phyloP scores from a whole-genome alignment of 345 rosid genomes.

The Moricandia moricandioides region DNA sequence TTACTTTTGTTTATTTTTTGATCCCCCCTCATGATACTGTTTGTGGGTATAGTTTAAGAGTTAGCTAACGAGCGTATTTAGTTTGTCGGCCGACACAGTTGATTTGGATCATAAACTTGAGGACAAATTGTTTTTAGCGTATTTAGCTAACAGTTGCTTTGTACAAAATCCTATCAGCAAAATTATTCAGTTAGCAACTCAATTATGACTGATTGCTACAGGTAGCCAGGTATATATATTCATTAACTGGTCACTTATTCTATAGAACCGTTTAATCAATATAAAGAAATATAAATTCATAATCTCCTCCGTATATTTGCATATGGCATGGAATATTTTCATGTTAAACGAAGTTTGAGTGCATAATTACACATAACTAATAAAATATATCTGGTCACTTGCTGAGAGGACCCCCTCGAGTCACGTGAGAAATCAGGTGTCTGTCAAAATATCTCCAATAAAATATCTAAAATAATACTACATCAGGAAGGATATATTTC shows the following conservation, averaged over 20 bases:
- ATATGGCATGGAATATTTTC: slow-evolving; percentile 31
- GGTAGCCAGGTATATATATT: not conserved
- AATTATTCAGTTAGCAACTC: not conserved
- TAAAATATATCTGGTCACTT: slow-evolving; percentile 1
- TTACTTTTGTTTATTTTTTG: not conserved
- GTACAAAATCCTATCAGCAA: not conserved
- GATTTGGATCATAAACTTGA: slow-evolving; percentile 3
- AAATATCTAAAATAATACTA: not conserved
- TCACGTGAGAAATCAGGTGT: slow-evolving; percentile 22
- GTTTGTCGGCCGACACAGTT: slow-evolving; percentile 32
- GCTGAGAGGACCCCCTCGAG: not conserved
- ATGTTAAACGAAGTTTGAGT: slow-evolving; percentile 13
- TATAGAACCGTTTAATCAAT: not conserved
- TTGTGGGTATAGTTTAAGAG: not conserved
- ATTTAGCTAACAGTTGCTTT: not conserved
- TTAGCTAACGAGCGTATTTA: not conserved
- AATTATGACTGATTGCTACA: not conserved
- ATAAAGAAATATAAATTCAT: not conserved
- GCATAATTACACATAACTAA: not conserved
- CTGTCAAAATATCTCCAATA: not conserved
- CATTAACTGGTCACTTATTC: not conserved
- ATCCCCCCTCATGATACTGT: not conserved
- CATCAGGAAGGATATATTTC: not conserved
- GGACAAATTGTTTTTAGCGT: slow-evolving; percentile 7
- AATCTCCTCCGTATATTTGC: slow-evolving; percentile 4